Percentiles rank a stretch among this genome's conserved stretches.
Conservation (phyloP, 805 yeast species). For the Wickerhamomyces rabaulensis region DNA sequence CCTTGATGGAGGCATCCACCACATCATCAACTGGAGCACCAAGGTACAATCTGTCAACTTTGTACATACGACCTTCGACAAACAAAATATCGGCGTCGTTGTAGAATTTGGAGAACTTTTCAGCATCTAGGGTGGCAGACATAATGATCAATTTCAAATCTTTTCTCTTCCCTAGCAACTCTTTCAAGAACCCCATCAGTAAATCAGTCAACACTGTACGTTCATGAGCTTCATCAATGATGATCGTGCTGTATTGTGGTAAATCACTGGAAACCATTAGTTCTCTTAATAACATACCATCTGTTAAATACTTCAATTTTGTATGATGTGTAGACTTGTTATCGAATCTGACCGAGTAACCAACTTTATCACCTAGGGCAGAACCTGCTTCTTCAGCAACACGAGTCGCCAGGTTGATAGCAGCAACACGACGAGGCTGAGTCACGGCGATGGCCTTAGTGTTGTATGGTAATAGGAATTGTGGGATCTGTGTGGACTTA, state of each 20-base stretch:
- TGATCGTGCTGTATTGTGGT: constrained; percentile 62
- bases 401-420: constrained; percentile 87
- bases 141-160: constrained; percentile 72
- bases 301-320: constrained; percentile 80
- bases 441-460: constrained; percentile 76
- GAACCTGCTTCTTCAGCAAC: constrained; percentile 88
- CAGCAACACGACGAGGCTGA: constrained; percentile 96
- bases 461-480: constrained; percentile 57
- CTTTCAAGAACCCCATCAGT: constrained; percentile 81
- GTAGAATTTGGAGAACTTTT: constrained; percentile 73
- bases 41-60: constrained; percentile 71
- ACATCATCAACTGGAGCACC: constrained; percentile 68
- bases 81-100: constrained; percentile 73
- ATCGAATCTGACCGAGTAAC: constrained; percentile 90
- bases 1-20: constrained; percentile 70
- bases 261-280: constrained; percentile 69
- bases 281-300: constrained; percentile 95
- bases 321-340: constrained; percentile 58
- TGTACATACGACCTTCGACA: constrained; percentile 86
- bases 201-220: constrained; percentile 89
- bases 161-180: constrained; percentile 46
- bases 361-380: constrained; percentile 72
- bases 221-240: constrained; percentile 97
- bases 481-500: constrained; percentile 96
- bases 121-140: constrained; percentile 97